Evolutionary conservation across 805 yeast species (phyloP).

Genomic region (Torulaspora indica): DNA sequence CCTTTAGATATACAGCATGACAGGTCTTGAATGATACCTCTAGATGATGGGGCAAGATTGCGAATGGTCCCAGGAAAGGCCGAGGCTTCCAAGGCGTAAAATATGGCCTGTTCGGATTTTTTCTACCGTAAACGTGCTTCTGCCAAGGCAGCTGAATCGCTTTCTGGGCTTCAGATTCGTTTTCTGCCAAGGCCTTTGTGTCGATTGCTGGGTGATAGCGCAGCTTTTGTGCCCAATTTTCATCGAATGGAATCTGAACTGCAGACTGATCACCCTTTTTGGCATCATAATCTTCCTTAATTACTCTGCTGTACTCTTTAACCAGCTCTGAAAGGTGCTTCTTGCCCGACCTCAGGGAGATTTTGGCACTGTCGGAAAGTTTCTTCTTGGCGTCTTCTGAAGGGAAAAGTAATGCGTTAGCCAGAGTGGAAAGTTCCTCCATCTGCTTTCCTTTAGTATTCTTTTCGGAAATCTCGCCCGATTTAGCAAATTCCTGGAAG

Average conservation of each 20-base stretch:
- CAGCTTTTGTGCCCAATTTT: slow-evolving; percentile 49
- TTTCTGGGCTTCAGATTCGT: slow-evolving; percentile 45
- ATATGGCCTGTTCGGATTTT: slow-evolving; percentile 70
- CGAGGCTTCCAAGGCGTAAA: slow-evolving; percentile 98
- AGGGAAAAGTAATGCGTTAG: slow-evolving; percentile 19
- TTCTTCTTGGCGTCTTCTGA: slow-evolving; percentile 22
- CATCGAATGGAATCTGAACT: slow-evolving; percentile 41
- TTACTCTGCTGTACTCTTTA: slow-evolving; percentile 22
- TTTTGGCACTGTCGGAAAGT: slow-evolving; percentile 25
- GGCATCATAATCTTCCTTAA: slow-evolving; percentile 34
- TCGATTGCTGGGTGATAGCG: slow-evolving; percentile 41
- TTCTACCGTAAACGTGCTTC: slow-evolving; percentile 68
- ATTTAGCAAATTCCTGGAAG: slow-evolving; percentile 24
- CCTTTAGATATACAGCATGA: slow-evolving; percentile 93
- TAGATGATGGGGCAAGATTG: slow-evolving; percentile 85
- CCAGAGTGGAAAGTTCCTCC: slow-evolving; percentile 16
- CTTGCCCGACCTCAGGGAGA: slow-evolving; percentile 27
- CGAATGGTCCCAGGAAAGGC: slow-evolving; percentile 87
- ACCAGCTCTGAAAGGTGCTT: slow-evolving; percentile 26
- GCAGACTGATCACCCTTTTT: slow-evolving; percentile 19
- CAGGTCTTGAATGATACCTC: slow-evolving; percentile 89
- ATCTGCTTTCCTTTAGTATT: slow-evolving; percentile 10
- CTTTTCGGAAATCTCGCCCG: slow-evolving; percentile 18
- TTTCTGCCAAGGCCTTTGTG: slow-evolving; percentile 45
- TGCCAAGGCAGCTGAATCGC: slow-evolving; percentile 74